Base-by-base conservation (phyloP, 2,329 filamentous ascomycete species). In the Trichoderma sp. region DNA sequence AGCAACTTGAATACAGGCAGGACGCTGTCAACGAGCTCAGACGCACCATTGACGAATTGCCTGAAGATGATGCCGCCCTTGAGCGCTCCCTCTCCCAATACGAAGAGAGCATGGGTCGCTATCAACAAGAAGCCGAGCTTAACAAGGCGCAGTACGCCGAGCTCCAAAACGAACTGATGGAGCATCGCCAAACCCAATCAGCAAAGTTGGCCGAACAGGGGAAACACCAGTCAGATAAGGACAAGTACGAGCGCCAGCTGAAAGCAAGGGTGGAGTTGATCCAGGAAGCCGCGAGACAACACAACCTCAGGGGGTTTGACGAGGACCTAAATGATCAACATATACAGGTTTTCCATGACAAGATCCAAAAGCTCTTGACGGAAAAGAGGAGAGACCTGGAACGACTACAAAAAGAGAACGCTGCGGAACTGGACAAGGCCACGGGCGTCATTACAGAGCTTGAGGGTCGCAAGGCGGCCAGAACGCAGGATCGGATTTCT, bases 271-370 rank as follows among this genome's bases (percentile, higher is more conserved):
- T 90, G 73, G 84, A 86, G 10, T 86, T 97, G 77, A 88, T 97
- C 66, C 92, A 89, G 71, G 89, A 94, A 67, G 89, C 92, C 42
- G 93, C 94, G 17, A 84, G 87, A 54, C 84, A 84, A 29, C 92
- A 97, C 77, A 89, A 87, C 68, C 92, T 99, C 70, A 90, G 92
- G 37, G 94, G 94, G 0, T 97, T 91, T 74, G 93, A 97, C 70
- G 87, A 90, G 22, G 88, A 93, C 13, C 80, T 97, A 53, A 89
- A 90, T 35, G 91, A 97, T 64, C 83, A 82, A 32, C 87, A 92
- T 66, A 89, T 97, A 42, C 83, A 86, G 45, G 85, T 90, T 2
- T 98, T 98, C 76, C 89, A 92, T 77, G 89, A 90, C 6, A 89
- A 89, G 71, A 87, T 98, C 57, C 86, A 89, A 53, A 94, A 89